These are phyloP conservation scores for Podaxis sp. DNA, from an alignment of 768 basidiomycete genomes.

Conservation along the genomic window DNA sequence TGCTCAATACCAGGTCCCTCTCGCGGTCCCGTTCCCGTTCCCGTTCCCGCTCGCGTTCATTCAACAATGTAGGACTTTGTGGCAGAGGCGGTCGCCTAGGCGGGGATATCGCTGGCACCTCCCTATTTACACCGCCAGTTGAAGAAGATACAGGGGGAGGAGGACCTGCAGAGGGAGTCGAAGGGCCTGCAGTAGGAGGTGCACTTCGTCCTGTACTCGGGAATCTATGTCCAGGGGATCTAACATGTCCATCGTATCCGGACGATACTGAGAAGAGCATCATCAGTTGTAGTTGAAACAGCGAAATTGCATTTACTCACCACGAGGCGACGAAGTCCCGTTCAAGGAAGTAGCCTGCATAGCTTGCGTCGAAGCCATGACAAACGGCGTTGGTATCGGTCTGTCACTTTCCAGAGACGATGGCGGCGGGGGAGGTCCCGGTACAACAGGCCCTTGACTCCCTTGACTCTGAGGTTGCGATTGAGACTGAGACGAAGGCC, in stretches of 20 bases:
- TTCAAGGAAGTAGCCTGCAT: constrained; percentile 26
- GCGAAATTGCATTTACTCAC: constrained; percentile 12
- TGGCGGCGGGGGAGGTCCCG: constrained; percentile 7
- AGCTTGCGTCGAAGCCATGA: constrained; percentile 45
- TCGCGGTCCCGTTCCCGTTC: background rate
- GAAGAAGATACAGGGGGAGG: constrained; percentile 26
- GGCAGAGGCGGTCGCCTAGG: constrained; percentile 32
- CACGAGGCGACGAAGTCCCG: constrained; percentile 32
- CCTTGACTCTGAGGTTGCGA: background rate
- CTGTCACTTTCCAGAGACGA: constrained; percentile 43
- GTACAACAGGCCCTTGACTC: background rate
- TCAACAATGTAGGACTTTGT: constrained; percentile 11
- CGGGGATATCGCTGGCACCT: constrained; percentile 27
- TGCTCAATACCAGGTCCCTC: background rate
- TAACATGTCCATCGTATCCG: constrained; percentile 27
- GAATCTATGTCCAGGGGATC: constrained; percentile 45
- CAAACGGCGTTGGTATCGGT: constrained; percentile 52
- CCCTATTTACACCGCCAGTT: constrained; percentile 16
- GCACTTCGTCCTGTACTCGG: constrained; percentile 21
- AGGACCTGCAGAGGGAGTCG: constrained; percentile 13
- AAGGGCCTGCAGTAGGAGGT: constrained; percentile 22
- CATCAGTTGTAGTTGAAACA: background rate
- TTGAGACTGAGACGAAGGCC: constrained; percentile 1
- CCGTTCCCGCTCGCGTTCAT: constrained; percentile 6
- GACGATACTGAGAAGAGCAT: constrained; percentile 17